Percentiles rank a stretch among this genome's conserved stretches.
Evolutionary conservation across 139 green algal species (phyloP).

Genomic region (Chlorella sp.): DNA sequence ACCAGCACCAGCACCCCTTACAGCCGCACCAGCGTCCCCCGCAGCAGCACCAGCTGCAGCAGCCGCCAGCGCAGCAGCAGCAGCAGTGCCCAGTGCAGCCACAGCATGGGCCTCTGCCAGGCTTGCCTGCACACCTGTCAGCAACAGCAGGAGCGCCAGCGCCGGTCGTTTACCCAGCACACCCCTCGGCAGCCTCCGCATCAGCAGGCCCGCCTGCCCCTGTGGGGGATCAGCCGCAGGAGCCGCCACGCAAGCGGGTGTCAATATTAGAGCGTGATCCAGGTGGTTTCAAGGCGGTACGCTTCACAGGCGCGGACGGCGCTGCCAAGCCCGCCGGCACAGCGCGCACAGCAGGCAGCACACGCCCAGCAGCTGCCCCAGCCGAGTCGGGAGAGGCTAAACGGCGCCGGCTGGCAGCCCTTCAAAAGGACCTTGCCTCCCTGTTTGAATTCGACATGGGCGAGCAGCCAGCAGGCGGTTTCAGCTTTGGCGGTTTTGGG

Average conservation of each 20-base stretch:
- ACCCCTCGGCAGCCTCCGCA: not conserved
- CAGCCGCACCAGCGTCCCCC: not conserved
- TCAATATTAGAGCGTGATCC: not conserved
- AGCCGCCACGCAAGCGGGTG: not conserved
- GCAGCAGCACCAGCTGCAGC: not conserved
- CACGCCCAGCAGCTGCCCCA: not conserved
- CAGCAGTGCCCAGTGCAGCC: not conserved
- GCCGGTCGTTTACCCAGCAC: not conserved
- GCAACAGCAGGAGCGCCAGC: not conserved
- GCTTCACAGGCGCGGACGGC: not conserved
- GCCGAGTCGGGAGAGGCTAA: not conserved
- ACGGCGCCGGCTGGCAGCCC: not conserved
- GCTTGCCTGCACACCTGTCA: not conserved
- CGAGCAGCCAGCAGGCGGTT: not conserved
- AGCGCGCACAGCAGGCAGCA: too few species aligned
- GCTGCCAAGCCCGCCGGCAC: not conserved
- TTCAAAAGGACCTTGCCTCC: not conserved
- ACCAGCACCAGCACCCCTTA: not conserved
- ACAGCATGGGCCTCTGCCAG: not conserved
- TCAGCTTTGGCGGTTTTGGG: not conserved
- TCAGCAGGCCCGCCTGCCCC: not conserved
- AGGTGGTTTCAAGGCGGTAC: constrained; percentile 19
- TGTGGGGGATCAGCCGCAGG: too few species aligned
- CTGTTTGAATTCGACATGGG: not conserved
- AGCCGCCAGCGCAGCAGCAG: not conserved